Conservation (phyloP, 2,329 filamentous ascomycete genomes). For the Ophiostoma sp. region DNA sequence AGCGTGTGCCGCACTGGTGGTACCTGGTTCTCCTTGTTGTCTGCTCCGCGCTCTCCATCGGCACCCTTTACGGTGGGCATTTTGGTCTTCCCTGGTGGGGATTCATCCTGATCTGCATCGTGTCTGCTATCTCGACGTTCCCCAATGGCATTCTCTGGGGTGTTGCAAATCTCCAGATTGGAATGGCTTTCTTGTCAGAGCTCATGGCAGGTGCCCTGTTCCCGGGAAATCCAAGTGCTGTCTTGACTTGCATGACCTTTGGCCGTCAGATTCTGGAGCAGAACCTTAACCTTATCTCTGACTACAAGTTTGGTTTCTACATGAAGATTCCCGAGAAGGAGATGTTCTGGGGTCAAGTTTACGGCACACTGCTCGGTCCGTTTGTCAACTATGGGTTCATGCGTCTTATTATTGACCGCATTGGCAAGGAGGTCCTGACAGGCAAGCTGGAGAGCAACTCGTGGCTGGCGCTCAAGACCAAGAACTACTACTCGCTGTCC, state of each 20-base stretch:
- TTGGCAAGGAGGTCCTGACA: slow-evolving; percentile 28
- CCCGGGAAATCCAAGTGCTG: slow-evolving; percentile 34
- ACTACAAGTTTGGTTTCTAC: slow-evolving; percentile 37
- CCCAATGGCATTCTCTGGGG: slow-evolving; percentile 37
- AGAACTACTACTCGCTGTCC: slow-evolving; percentile 32
- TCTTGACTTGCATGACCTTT: slow-evolving; percentile 32
- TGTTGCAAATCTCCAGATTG: slow-evolving; percentile 33
- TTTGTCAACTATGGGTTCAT: slow-evolving; percentile 34
- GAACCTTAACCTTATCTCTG: slow-evolving; percentile 32
- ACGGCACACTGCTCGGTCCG: slow-evolving; percentile 33
- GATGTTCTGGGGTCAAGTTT: slow-evolving; percentile 35
- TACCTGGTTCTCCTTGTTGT: slow-evolving; percentile 32
- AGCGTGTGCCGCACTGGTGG: slow-evolving; percentile 26
- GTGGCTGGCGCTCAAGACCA: slow-evolving; percentile 32
- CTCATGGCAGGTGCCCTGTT: slow-evolving; percentile 47
- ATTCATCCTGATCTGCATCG: slow-evolving; percentile 37
- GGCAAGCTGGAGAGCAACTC: slow-evolving; percentile 27
- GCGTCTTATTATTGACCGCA: slow-evolving; percentile 30
- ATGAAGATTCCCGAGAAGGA: slow-evolving; percentile 37
- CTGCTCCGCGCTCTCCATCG: slow-evolving; percentile 36
- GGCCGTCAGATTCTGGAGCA: slow-evolving; percentile 35
- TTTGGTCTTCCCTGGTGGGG: slow-evolving; percentile 37
- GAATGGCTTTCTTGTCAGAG: slow-evolving; percentile 40
- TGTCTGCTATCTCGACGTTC: slow-evolving; percentile 37
- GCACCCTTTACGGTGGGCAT: slow-evolving; percentile 36